phyloP scores from a whole-genome alignment of 306 rosid species.

The Leucaena leucocephala region DNA sequence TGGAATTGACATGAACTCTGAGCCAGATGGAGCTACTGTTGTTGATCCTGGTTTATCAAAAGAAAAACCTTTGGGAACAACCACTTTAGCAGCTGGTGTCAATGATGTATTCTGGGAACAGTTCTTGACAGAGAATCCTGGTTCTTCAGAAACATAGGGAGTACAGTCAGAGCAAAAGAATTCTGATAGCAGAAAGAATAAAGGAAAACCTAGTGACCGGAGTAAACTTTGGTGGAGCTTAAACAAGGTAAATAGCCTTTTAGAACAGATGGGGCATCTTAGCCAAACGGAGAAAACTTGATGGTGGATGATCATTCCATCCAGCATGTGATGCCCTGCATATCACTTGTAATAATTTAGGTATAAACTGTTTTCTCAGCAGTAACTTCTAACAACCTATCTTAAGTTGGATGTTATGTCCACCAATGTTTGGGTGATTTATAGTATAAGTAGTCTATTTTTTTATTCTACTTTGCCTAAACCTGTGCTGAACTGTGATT shows the following conservation, averaged over 20 bases:
- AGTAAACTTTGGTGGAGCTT: slow-evolving; percentile 63
- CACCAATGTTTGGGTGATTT: slow-evolving; percentile 7
- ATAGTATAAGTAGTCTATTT: slow-evolving; percentile 4
- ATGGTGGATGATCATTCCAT: slow-evolving; percentile 37
- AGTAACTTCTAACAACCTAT: slow-evolving; percentile 14
- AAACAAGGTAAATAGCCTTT: slow-evolving; percentile 63
- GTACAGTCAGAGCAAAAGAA: slow-evolving; percentile 65
- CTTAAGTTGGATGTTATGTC: slow-evolving; percentile 26
- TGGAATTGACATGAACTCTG: slow-evolving; percentile 64
- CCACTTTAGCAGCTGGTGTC: slow-evolving; percentile 48
- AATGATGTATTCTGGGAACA: slow-evolving; percentile 85
- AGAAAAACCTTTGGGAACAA: slow-evolving; percentile 42
- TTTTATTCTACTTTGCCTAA: slow-evolving; percentile 12
- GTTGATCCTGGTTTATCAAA: slow-evolving; percentile 42
- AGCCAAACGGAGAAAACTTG: slow-evolving; percentile 58
- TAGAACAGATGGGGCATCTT: slow-evolving; percentile 78
- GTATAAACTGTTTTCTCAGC: slow-evolving; percentile 41
- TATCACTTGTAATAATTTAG: slow-evolving; percentile 47
- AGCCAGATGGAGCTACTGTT: slow-evolving; percentile 49
- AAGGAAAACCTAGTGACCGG: slow-evolving; percentile 45
- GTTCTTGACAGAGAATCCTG: slow-evolving; percentile 88
- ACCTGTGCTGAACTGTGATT: not conserved
- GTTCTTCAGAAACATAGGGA: slow-evolving; percentile 58
- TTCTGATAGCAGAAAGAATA: slow-evolving; percentile 48
- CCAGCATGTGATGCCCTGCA: slow-evolving; percentile 46